Base-by-base conservation (phyloP, 805 yeast species). In the Torulaspora maleeae region DNA sequence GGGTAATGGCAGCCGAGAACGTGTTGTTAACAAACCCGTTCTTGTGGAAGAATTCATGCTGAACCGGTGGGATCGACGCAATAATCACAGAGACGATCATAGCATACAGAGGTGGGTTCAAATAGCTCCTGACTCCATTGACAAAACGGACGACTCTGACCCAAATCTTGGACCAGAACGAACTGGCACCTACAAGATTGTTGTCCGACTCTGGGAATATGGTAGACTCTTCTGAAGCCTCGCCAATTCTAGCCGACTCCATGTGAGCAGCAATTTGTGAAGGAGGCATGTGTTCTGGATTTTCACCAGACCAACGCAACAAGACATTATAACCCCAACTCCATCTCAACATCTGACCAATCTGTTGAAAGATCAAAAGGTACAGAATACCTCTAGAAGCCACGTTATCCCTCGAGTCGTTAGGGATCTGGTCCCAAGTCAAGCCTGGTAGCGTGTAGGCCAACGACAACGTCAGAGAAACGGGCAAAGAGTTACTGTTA, bases 401-500 rank as follows among this genome's bases (percentile, higher is more conserved):
- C 33, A 85, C 79, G 56, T 80, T 79, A 53, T 82, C 86, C 17
- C 82, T 71, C 16, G 74, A 68, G 60, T 85, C 95, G 58, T 78
- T 76, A 7, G 74, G 77, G 33, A 84, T 70, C 49, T 80, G 83
- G 45, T 80, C 86, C 95, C 95, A 85, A 40, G 80, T 75, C 48
- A 85, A 70, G 51, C 80, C 79, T 2, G 93, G 95, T 48, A 85
- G 69, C 0, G 91, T 81, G 60, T 82, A 82, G 1, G 90, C 81
- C 51, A 85, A 70, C 1, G 95, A 83, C 45, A 93, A 70, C 1
- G 93, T 85, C 53, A 93, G 74, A 0, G 96, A 88, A 1, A 91
- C 98, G 0, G 99, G 98, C 45, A 91, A 75, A 9, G 95, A 86
- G 71, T 91, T 91, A 36, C 96, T 87, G 68, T 91, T 93, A 43